Evolutionary conservation across 208 protist species (phyloP).

Genomic region (Willaertia magna): DNA sequence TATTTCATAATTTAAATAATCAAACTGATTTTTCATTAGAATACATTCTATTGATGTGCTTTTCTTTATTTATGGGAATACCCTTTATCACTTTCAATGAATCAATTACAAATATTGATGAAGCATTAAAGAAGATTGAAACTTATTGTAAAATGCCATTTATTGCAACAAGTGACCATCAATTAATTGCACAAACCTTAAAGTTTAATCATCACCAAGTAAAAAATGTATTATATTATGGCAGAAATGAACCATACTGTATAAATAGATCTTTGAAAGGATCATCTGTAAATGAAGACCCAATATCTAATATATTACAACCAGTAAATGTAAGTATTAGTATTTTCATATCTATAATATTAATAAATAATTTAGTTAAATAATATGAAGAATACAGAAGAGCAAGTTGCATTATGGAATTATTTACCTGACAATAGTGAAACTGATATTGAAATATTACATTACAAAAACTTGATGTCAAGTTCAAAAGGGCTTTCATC

Average conservation of each 20-base stretch:
- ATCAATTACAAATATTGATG: not conserved
- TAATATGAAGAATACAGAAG: not conserved
- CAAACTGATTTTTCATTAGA: not conserved
- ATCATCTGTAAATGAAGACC: not conserved
- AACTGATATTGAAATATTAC: not conserved
- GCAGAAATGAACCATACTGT: not conserved
- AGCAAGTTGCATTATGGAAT: not conserved
- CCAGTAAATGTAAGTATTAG: not conserved
- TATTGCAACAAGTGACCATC: not conserved
- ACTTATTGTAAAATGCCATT: not conserved
- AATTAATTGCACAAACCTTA: not conserved
- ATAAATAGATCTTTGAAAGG: not conserved
- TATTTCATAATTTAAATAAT: not conserved
- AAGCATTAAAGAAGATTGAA: not conserved
- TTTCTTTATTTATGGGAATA: not conserved
- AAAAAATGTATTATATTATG: not conserved
- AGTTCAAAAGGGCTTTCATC: not conserved
- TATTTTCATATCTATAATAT: not conserved
- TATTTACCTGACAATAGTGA: not conserved
- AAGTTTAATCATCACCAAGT: not conserved
- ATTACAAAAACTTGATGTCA: not conserved
- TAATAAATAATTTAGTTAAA: too few species aligned
- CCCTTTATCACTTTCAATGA: not conserved
- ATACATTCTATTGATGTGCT: not conserved
- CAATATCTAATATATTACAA: not conserved